These are phyloP conservation scores for Cryptococcus sp. DNA, from an alignment of 1,284 basidiomycete species.

Conservation along the genomic window DNA sequence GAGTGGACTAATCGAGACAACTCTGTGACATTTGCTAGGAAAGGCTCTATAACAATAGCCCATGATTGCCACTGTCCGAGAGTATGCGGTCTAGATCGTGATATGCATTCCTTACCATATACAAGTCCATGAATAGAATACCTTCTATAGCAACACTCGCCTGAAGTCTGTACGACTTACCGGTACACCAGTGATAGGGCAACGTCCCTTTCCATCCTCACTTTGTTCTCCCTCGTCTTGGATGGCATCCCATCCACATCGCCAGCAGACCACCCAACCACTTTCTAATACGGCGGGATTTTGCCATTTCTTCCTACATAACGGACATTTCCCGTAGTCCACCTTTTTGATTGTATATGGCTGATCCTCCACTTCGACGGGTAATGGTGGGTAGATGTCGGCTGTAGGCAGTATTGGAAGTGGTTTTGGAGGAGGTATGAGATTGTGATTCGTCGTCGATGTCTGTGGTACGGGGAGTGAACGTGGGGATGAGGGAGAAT, in stretches of 20 bases:
- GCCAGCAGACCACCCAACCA: conserved; percentile 95
- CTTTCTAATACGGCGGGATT: conserved; percentile 88
- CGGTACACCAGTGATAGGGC: conserved; percentile 79
- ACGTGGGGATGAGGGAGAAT: conserved; percentile 89
- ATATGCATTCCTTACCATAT: too few relatives aligned
- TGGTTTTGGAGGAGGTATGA: conserved; percentile 68
- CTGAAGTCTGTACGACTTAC: conserved; percentile 74
- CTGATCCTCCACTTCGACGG: conserved; percentile 43
- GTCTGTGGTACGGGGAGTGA: conserved; percentile 59
- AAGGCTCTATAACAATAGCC: too few relatives aligned
- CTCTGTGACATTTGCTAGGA: too few relatives aligned
- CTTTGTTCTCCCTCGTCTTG: conserved; percentile 12
- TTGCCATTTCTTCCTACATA: conserved; percentile 70
- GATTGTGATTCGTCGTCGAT: conserved; percentile 58
- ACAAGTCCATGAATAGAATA: too few relatives aligned
- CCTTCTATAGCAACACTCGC: conserved; percentile 66
- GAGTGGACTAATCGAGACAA: too few relatives aligned
- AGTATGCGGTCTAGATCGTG: too few relatives aligned
- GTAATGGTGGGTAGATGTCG: conserved; percentile 24
- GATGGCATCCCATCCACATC: conserved; percentile 81
- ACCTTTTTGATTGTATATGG: conserved; percentile 37
- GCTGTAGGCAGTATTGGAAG: conserved; percentile 50
- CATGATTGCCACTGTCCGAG: too few relatives aligned
- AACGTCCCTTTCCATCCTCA: conserved; percentile 55
- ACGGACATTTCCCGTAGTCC: conserved; percentile 74